Percentiles rank a stretch among this genome's conserved stretches.
Conservation (phyloP, 306 rosid genomes). For the Aeschynomene evenia region DNA sequence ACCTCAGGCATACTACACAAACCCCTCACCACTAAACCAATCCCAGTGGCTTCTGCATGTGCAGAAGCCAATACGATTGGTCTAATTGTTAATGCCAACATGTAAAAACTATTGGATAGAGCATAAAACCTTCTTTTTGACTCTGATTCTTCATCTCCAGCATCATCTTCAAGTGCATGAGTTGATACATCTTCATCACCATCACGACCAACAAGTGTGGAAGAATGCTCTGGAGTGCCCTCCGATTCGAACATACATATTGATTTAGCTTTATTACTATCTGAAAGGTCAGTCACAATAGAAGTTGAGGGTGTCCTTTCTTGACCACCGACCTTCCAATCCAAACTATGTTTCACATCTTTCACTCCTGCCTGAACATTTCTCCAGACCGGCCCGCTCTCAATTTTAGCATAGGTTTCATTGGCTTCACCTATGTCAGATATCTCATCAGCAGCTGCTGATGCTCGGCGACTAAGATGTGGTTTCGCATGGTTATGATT, state of each 20-base stretch:
- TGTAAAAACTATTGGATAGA: background rate
- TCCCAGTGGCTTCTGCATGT: no score
- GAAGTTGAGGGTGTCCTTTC: conserved; percentile 71
- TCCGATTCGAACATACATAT: conserved; percentile 45
- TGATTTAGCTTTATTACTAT: conserved; percentile 48
- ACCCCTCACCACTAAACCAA: no score
- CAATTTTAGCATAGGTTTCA: conserved; percentile 45
- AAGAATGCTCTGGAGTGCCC: conserved; percentile 67
- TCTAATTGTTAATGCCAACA: background rate
- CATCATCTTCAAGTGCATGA: conserved; percentile 56
- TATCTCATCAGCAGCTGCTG: conserved; percentile 48
- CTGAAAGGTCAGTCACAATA: conserved; percentile 54
- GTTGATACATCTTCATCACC: conserved; percentile 53
- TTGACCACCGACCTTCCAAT: conserved; percentile 56
- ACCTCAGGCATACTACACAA: no score
- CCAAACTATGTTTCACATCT: conserved; percentile 38
- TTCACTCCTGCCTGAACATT: conserved; percentile 45
- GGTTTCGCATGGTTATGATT: conserved; percentile 77
- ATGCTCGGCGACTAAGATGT: conserved; percentile 52
- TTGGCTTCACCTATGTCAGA: conserved; percentile 52
- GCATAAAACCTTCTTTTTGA: conserved; percentile 64
- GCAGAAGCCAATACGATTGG: conserved; percentile 14
- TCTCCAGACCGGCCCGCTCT: conserved; percentile 52
- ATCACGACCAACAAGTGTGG: conserved; percentile 58
- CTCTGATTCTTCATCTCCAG: conserved; percentile 62